phyloP scores from a whole-genome alignment of 345 rosid species.

The Brassica napus region Da-Ae NC_063451.1:7939501-7940000 shows the following conservation, averaged over 20 bases:
- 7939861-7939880: too few species aligned
- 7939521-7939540: slow-evolving; percentile 22
- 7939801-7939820: neutral
- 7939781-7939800: neutral
- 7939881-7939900: neutral
- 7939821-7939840: neutral
- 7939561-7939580: neutral
- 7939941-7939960: too few species aligned
- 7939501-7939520: slow-evolving; percentile 24
- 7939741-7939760: neutral
- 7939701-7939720: neutral
- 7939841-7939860: neutral
- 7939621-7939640: slow-evolving; percentile 3
- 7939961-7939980: too few species aligned
- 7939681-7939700: neutral
- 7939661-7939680: neutral
- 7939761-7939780: neutral
- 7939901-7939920: too few species aligned
- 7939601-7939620: slow-evolving; percentile 1
- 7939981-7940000: too few species aligned
- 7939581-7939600: neutral
- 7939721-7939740: neutral
- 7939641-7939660: neutral
- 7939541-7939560: slow-evolving; percentile 24
- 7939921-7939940: too few species aligned